Evolutionary conservation across 331 rosid genomes (phyloP).

Genomic region (Pyrus hybrid): DNA sequence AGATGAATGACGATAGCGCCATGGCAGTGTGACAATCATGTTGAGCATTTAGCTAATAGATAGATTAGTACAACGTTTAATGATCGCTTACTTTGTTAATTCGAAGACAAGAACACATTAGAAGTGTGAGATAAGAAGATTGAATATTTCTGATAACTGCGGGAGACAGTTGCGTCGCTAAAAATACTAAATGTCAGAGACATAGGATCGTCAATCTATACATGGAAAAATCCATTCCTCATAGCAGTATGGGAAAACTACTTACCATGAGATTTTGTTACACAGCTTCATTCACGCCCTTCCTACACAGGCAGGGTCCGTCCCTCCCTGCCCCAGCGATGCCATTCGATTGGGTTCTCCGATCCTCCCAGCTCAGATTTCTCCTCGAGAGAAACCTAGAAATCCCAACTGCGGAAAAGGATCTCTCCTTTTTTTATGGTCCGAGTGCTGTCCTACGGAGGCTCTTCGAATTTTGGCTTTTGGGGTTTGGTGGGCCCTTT

Average conservation of each 20-base stretch:
- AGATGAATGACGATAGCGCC: no score
- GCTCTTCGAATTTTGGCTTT: not conserved
- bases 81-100: not conserved
- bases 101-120: not conserved
- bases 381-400: conserved; percentile 18
- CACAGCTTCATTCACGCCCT: conserved; percentile 14
- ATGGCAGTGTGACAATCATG: not conserved
- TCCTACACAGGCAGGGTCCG: conserved; percentile 41
- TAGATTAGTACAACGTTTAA: no score
- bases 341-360: conserved; percentile 20
- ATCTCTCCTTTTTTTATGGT: no score
- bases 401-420: not conserved
- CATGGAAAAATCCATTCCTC: conserved; percentile 46
- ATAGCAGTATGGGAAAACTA: conserved; percentile 26
- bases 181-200: not conserved
- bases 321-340: conserved; percentile 48
- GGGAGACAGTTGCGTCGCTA: conserved; percentile 10
- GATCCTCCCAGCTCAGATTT: not conserved
- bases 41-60: not conserved
- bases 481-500: conserved; percentile 2
- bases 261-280: conserved; percentile 33
- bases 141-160: not conserved
- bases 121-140: not conserved
- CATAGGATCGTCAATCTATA: conserved; percentile 21
- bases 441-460: no score